These are phyloP conservation scores for Trichophyton verrucosum DNA, from an alignment of 2,329 filamentous ascomycete species.

Conservation along the genomic window DNA sequence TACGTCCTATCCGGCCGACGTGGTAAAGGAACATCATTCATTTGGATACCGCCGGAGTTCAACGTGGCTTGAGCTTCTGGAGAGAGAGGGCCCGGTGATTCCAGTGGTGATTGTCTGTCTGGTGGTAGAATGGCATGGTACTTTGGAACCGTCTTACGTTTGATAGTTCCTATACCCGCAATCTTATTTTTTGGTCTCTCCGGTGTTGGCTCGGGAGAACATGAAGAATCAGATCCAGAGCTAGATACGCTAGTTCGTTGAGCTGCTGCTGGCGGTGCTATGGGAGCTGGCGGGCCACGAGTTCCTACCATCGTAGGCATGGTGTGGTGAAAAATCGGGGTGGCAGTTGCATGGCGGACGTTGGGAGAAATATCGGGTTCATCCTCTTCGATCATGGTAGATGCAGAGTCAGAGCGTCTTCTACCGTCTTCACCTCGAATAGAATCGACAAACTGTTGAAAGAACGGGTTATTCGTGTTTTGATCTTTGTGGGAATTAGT, in stretches of 20 bases:
- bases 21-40: constrained; percentile 48
- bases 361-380: constrained; percentile 20
- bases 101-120: constrained; percentile 39
- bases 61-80: constrained; percentile 51
- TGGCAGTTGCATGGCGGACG: constrained; percentile 20
- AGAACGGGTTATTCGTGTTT: constrained; percentile 15
- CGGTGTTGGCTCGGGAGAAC: neutral
- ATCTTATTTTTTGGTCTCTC: neutral
- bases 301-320: constrained; percentile 8
- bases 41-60: constrained; percentile 44
- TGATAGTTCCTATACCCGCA: neutral
- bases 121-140: constrained; percentile 50
- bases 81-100: constrained; percentile 50
- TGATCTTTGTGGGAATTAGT: neutral
- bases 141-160: constrained; percentile 22
- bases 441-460: constrained; percentile 15
- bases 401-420: constrained; percentile 15
- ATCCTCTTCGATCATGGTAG: constrained; percentile 22
- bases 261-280: neutral
- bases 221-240: neutral
- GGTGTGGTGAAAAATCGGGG: constrained; percentile 16
- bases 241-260: neutral
- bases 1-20: constrained; percentile 24
- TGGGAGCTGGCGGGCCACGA: neutral
- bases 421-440: constrained; percentile 10